Evolutionary conservation across 345 rosid species (phyloP), one percentile per base, ranked within the genome.

Genomic region (Brassica carinata): DNA sequence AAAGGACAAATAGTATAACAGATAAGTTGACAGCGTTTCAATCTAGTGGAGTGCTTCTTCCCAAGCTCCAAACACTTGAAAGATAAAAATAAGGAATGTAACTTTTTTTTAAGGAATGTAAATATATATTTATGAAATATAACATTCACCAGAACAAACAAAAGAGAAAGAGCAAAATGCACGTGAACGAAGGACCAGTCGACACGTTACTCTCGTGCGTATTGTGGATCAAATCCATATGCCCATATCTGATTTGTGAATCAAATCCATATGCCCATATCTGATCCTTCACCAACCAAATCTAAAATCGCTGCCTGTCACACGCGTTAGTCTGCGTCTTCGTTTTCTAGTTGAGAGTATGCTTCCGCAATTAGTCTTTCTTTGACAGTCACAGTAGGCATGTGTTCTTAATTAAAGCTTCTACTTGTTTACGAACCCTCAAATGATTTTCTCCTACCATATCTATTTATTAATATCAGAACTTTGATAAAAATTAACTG

Each of bases 181-280:
- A 33, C 70, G 51, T 66, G 48, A 66, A 34, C 19, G 18, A 66
- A 66, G 51, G n/a, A 17, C 19, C 29, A 17, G 51, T 34, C 7
- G 51, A 34, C 70, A 66, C 70, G 70, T 66, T 34, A 34, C 70
- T 65, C 70, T 65, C 51, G 29, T 34, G 70, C 51, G 7, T 27
- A 34, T 8, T 53, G 8, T 53, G 58, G n/a, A 67, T 67, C 70
- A 67, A 17, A 66, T 17, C 69, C 13, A 65, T 31, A 7, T 31
- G 48, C 1, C 5, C 69, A 66, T 66, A 66, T 34, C 27, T 66
- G 51, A 34, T 34, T 8, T 53, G 8, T 53, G 58, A 4, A 67
- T 67, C 70, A 67, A 18, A 67, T 17, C 69, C 14, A 66, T 33
- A 8, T 33, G 48, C 1, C 5, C 69, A 67, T 67, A 67, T 36